These are phyloP conservation scores for Groenewaldozyma sp. DNA, from an alignment of 1,139 yeast genomes.

Conservation along the genomic window DNA sequence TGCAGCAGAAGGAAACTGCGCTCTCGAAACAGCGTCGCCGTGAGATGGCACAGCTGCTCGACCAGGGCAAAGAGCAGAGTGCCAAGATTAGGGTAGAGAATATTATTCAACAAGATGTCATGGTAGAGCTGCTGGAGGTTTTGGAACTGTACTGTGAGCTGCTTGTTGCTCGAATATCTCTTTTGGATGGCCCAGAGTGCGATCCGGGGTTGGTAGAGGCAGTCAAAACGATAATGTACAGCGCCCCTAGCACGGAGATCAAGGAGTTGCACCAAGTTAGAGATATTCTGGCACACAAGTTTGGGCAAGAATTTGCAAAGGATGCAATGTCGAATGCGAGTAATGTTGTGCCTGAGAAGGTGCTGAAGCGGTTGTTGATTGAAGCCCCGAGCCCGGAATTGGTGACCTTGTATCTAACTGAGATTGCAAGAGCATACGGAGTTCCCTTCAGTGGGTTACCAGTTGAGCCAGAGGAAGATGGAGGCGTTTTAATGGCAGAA, in stretches of 20 bases:
- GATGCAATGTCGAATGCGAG: conserved; percentile 52
- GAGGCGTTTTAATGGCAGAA: conserved; percentile 23
- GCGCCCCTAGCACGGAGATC: conserved; percentile 66
- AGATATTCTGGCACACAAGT: conserved; percentile 54
- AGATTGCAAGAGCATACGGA: conserved; percentile 71
- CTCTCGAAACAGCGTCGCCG: conserved; percentile 74
- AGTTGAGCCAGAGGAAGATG: conserved; percentile 28
- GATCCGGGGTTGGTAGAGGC: conserved; percentile 69
- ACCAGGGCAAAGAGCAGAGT: conserved; percentile 67
- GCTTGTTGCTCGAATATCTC: conserved; percentile 61
- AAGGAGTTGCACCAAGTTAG: conserved; percentile 57
- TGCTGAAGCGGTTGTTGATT: conserved; percentile 51
- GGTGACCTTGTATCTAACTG: conserved; percentile 63
- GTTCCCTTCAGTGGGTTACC: conserved; percentile 60
- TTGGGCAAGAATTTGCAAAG: conserved; percentile 56
- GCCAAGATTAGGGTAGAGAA: conserved; percentile 82
- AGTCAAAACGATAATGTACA: conserved; percentile 56
- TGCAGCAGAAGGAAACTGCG: conserved; percentile 77
- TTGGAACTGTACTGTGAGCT: conserved; percentile 80
- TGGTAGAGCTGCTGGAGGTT: conserved; percentile 70
- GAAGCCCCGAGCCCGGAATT: conserved; percentile 60
- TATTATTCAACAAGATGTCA: conserved; percentile 75
- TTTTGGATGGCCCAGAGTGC: conserved; percentile 42
- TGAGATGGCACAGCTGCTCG: conserved; percentile 61
- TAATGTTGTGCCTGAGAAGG: conserved; percentile 53